Evolutionary conservation across 202 grass and related monocot genomes (phyloP).

Genomic region (Miscanthus sacchariflorus): DNA sequence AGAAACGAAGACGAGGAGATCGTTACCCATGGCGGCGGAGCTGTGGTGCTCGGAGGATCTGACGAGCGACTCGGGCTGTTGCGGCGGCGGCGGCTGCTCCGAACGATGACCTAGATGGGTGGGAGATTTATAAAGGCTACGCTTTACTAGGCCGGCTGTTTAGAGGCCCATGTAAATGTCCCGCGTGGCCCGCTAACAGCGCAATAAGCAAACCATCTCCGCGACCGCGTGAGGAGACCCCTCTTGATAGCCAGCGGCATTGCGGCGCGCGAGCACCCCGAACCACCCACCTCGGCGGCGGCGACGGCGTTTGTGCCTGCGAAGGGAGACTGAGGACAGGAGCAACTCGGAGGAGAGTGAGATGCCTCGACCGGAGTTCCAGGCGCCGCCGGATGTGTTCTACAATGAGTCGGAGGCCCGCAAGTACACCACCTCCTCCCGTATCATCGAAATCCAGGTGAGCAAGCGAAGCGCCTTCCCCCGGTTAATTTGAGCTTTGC

Average conservation of each 20-base stretch:
- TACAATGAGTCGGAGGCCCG: conserved; percentile 95
- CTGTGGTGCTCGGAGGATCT: not conserved
- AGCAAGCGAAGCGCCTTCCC: not conserved
- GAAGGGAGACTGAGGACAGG: not conserved
- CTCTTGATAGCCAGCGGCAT: not conserved
- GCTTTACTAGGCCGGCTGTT: not conserved
- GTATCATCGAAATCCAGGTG: conserved; percentile 97
- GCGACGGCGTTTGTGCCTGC: not conserved
- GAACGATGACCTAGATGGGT: conserved; percentile 20
- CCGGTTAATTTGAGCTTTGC: not conserved
- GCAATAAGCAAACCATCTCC: not conserved
- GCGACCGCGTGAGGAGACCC: conserved; percentile 6
- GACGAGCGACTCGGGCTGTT: not conserved
- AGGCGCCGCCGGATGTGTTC: conserved; percentile 95
- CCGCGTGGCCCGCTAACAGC: not conserved
- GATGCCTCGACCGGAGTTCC: conserved; percentile 93
- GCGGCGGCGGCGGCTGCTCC: not conserved
- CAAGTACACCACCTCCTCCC: conserved; percentile 97
- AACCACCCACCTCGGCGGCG: conserved; percentile 20
- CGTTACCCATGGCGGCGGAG: conserved; percentile 53
- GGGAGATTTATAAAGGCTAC: conserved; percentile 37
- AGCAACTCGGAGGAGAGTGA: not conserved
- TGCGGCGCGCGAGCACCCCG: conserved; percentile 33
- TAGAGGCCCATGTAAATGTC: not conserved
- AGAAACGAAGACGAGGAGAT: not conserved